Evolutionary conservation across 2,329 filamentous ascomycete species (phyloP), one percentile per base, ranked within the genome.

Genomic region (Capronia epimyces): DNA sequence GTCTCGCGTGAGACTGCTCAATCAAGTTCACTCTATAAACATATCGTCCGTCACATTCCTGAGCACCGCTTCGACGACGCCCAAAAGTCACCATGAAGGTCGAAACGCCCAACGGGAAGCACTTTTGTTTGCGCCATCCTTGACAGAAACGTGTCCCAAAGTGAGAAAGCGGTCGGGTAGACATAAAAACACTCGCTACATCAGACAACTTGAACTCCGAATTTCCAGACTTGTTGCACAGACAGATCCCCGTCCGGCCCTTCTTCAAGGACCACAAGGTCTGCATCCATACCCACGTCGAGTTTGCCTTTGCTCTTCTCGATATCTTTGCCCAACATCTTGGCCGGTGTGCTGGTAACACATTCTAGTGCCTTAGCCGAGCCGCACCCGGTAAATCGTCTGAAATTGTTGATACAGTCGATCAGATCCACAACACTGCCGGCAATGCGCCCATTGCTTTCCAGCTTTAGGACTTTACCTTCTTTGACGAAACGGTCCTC

Each of bases 181-280:
- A 34, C 15, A n/a, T n/a, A n/a, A n/a, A n/a, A n/a, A n/a, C 31
- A n/a, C 6, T 34, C 15, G 4, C 13, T 8, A 10, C 6, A 36
- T 55, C 46, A 59, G 40, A 43, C 52, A 2, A 60, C 45, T 34
- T 52, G 49, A 44, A 56, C 51, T 16, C 86, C 86, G 71, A 88
- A 88, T 69, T 89, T 89, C 86, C 85, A 89, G 16, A 89, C 85
- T 67, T 87, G 79, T 53, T 87, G 83, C n/a, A 89, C 74, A 9
- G 77, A 71, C 34, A 91, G 69, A 51, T 74, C 75, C 55, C 75
- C 75, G 36, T 69, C 68, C 7, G 58, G 68, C 41, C 64, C 68
- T 18, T 70, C 66, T 3, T 79, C 80, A 29, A 91, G 68, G 15
- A 91, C 77, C 29, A 89, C 78, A 43, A 91, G 65, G 66, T 86